phyloP scores from a whole-genome alignment of 768 basidiomycete genomes.

The Cystobasidium ongulense region DNA sequence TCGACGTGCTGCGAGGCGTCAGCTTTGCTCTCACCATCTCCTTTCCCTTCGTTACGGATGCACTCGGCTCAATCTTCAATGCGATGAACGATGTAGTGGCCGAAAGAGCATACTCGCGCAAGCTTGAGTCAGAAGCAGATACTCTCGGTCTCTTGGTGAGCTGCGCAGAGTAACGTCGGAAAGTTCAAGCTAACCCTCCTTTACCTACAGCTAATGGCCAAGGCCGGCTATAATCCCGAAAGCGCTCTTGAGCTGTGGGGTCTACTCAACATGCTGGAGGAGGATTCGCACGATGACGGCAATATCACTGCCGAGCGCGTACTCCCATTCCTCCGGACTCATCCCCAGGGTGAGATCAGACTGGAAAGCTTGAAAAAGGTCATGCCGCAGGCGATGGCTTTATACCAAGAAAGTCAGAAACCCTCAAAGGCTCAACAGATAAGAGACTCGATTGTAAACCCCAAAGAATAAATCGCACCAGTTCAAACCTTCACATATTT shows the following conservation, averaged over 20 bases:
- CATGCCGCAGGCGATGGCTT: slow-evolving; percentile 41
- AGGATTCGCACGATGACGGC: slow-evolving; percentile 44
- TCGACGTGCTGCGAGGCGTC: slow-evolving; percentile 49
- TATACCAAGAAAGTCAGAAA: slow-evolving; percentile 30
- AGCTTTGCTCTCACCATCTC: slow-evolving; percentile 48
- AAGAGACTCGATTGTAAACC: not conserved
- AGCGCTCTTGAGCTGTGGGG: slow-evolving; percentile 49
- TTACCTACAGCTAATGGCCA: slow-evolving; percentile 47
- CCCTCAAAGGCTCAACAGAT: slow-evolving; percentile 26
- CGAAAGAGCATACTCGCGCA: slow-evolving; percentile 48
- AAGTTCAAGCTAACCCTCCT: not conserved
- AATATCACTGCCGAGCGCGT: slow-evolving; percentile 43
- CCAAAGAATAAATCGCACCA: not conserved
- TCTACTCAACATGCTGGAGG: slow-evolving; percentile 48
- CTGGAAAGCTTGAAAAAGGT: slow-evolving; percentile 38
- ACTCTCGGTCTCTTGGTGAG: slow-evolving; percentile 47
- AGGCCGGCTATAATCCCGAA: slow-evolving; percentile 49
- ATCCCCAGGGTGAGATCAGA: slow-evolving; percentile 48
- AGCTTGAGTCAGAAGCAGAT: slow-evolving; percentile 50
- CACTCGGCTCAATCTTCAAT: slow-evolving; percentile 47
- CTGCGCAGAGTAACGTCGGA: not conserved
- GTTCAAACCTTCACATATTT: not conserved
- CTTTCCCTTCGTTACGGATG: slow-evolving; percentile 50
- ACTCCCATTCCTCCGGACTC: slow-evolving; percentile 47
- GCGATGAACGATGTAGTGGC: slow-evolving; percentile 48